Conservation (phyloP, 202 grass and related monocot species). For the Alloteropsis angusta region DNA sequence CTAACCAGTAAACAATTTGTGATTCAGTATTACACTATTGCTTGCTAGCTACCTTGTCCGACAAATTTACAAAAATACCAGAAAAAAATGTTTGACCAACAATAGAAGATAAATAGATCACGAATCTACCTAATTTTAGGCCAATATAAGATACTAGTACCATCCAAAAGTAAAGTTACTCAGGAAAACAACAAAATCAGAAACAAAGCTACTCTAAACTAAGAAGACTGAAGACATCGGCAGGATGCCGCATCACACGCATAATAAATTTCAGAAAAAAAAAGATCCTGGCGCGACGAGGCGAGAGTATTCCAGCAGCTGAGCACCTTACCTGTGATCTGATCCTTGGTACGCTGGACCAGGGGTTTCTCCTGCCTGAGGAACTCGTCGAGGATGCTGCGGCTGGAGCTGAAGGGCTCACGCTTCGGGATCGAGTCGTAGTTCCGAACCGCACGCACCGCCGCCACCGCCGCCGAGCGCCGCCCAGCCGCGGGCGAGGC, state of each 20-base stretch:
- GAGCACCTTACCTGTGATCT: conserved; percentile 40
- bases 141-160: not conserved
- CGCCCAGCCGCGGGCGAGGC: not conserved
- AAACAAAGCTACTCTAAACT: not conserved
- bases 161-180: not conserved
- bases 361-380: conserved; percentile 55
- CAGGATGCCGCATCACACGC: conserved; percentile 22
- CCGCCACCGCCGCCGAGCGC: not conserved
- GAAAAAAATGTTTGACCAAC: not conserved
- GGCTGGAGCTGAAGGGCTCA: conserved; percentile 56
- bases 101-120: not conserved
- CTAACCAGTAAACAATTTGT: not conserved
- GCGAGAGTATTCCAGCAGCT: not conserved
- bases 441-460: conserved; percentile 35
- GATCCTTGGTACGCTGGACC: conserved; percentile 52
- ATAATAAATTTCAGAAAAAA: not conserved
- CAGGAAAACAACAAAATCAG: not conserved
- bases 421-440: conserved; percentile 68
- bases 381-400: conserved; percentile 56
- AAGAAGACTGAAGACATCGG: not conserved
- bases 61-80: not conserved
- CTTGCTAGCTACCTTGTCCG: not conserved
- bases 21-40: not conserved
- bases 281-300: not conserved
- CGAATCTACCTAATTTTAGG: not conserved